phyloP scores from a whole-genome alignment of 306 rosid genomes.

The Fragaria ananassa region DNA sequence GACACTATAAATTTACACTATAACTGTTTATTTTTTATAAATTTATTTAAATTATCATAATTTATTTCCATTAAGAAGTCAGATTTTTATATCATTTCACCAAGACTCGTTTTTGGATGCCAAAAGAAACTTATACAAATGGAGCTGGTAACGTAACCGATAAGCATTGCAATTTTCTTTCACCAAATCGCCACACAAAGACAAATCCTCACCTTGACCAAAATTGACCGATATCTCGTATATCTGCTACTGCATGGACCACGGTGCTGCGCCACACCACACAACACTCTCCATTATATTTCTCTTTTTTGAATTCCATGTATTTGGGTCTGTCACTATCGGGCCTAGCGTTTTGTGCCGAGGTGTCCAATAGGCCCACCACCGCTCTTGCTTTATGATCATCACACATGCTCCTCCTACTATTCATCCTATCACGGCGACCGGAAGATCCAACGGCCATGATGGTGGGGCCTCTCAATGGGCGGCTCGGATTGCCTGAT shows the following conservation, averaged over 20 bases:
- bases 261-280: neutral
- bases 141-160: constrained; percentile 1
- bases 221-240: neutral
- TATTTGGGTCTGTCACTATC: constrained; percentile 10
- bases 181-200: constrained; percentile 17
- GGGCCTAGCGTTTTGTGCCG: constrained; percentile 19
- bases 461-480: constrained; percentile 11
- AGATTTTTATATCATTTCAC: neutral
- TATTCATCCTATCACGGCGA: constrained; percentile 25
- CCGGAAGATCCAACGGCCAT: constrained; percentile 22
- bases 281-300: neutral
- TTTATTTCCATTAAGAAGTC: too few relatives aligned
- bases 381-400: constrained; percentile 43
- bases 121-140: neutral
- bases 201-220: constrained; percentile 10
- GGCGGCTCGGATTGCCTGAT: constrained; percentile 28
- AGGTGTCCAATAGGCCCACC: constrained; percentile 33
- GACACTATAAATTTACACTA: too few relatives aligned
- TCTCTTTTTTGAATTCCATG: neutral
- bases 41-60: too few relatives aligned
- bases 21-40: too few relatives aligned
- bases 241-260: neutral
- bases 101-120: neutral
- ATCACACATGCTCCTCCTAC: constrained; percentile 40
- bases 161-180: neutral